A percentile compares a stretch with the other conserved stretches of the same genome.
Evolutionary conservation across 106 monocot genomes (phyloP).

Genomic region (Chionographis japonica): DNA sequence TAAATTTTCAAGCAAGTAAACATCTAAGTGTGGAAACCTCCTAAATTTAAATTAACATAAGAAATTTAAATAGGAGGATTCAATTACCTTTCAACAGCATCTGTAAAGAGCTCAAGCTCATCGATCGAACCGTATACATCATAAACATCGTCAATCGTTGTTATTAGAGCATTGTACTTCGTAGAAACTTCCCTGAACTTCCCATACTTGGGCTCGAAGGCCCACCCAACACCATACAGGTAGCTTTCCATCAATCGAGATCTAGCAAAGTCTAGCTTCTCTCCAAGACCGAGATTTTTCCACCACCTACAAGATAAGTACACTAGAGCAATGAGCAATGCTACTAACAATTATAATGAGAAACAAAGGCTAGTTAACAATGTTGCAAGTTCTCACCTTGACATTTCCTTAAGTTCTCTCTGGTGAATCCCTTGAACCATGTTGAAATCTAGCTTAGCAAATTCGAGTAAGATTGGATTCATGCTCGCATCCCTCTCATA

Average conservation of each 20-base stretch:
- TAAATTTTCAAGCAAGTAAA: too few species aligned
- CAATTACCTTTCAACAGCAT: constrained; percentile 37
- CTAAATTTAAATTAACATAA: too few species aligned
- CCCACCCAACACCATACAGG: constrained; percentile 18
- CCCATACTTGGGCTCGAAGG: constrained; percentile 14
- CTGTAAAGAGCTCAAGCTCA: constrained; percentile 51
- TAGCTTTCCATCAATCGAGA: constrained; percentile 47
- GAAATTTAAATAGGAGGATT: neutral
- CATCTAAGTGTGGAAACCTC: too few species aligned
- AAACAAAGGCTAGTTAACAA: too few species aligned
- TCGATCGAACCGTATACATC: constrained; percentile 60
- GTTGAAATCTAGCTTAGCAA: too few species aligned
- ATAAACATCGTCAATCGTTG: constrained; percentile 52
- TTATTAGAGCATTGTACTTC: constrained; percentile 18
- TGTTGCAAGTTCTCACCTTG: too few species aligned
- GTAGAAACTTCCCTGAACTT: constrained; percentile 11
- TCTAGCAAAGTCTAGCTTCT: constrained; percentile 34
- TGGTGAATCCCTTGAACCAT: too few species aligned
- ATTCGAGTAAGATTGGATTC: too few species aligned
- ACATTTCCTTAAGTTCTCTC: too few species aligned
- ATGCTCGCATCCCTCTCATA: too few species aligned
- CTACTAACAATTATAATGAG: too few species aligned
- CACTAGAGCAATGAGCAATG: neutral
- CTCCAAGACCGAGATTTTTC: constrained; percentile 21
- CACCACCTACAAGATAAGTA: constrained; percentile 43